Evolutionary conservation across 179 eudicot genomes (phyloP).

Genomic region (Pouteria campechiana): DNA sequence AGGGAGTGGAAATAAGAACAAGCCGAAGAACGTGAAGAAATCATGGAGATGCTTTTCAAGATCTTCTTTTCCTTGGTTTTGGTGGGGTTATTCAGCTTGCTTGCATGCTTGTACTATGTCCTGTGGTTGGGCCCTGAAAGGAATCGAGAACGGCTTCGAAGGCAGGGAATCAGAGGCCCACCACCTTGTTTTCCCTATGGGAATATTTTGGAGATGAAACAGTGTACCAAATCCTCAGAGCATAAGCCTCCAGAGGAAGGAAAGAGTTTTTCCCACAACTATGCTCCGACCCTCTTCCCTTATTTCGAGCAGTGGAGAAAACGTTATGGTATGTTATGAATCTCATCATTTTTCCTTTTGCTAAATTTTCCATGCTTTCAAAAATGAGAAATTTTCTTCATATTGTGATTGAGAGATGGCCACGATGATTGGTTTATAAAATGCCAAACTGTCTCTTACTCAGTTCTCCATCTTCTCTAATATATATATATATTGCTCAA

Average conservation of each 20-base stretch:
- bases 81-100: constrained; percentile 3
- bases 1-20: too few relatives aligned
- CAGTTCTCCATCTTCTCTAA: too few relatives aligned
- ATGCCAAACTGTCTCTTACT: too few relatives aligned
- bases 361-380: too few relatives aligned
- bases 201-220: constrained; percentile 13
- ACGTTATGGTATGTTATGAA: constrained; percentile 27
- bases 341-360: too few relatives aligned
- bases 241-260: constrained; percentile 4
- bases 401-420: too few relatives aligned
- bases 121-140: constrained; percentile 8
- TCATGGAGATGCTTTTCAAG: not conserved
- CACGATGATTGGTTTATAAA: too few relatives aligned
- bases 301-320: constrained; percentile 19
- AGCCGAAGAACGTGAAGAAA: not conserved
- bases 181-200: constrained; percentile 8
- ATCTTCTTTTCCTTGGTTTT: too few relatives aligned
- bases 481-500: too few relatives aligned
- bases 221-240: not conserved
- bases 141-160: constrained; percentile 9
- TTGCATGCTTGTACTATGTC: constrained; percentile 1
- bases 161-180: constrained; percentile 20
- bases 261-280: constrained; percentile 4
- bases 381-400: too few relatives aligned
- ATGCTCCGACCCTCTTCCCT: constrained; percentile 11